Conservation (phyloP, 805 yeast genomes). For the Metschnikowia matae region DNA sequence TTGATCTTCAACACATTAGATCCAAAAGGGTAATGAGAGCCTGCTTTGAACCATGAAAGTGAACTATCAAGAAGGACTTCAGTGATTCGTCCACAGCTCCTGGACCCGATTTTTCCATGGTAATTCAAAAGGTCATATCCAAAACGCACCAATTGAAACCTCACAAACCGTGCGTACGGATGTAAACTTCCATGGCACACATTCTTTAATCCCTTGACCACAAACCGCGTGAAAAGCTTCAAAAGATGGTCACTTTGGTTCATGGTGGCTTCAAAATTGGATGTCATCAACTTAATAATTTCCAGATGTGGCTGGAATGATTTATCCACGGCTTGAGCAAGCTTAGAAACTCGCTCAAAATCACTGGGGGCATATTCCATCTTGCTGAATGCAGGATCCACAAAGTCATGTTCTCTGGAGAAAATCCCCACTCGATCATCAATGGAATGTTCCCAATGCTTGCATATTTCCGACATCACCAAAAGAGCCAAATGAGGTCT, state of each 20-base stretch:
- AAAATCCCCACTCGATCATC: constrained; percentile 60
- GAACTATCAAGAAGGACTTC: constrained; percentile 58
- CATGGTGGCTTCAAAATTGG: constrained; percentile 75
- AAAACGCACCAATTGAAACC: constrained; percentile 71
- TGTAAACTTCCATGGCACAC: constrained; percentile 65
- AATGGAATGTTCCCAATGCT: constrained; percentile 66
- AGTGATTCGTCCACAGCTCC: constrained; percentile 43
- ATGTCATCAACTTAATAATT: constrained; percentile 62
- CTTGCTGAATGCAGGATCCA: constrained; percentile 54
- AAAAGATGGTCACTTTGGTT: constrained; percentile 67
- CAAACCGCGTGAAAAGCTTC: constrained; percentile 61
- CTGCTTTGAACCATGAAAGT: constrained; percentile 71
- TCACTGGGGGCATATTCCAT: constrained; percentile 93
- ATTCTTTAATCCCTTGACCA: constrained; percentile 50
- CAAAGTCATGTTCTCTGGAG: constrained; percentile 50
- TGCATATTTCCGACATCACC: constrained; percentile 65
- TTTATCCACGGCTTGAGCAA: constrained; percentile 46
- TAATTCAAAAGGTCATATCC: constrained; percentile 60
- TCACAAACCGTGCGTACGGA: constrained; percentile 69
- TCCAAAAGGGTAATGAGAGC: constrained; percentile 76
- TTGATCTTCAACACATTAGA: constrained; percentile 68
- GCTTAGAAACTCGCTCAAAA: constrained; percentile 50
- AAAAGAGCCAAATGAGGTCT: constrained; percentile 53
- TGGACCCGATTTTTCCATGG: constrained; percentile 49
- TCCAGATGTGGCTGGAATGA: constrained; percentile 63